A percentile compares a stretch with the other conserved stretches of the same genome.
These are phyloP conservation scores for Escovopsis sp. DNA, from an alignment of 2,329 filamentous ascomycete genomes.

Conservation along the genomic window DNA sequence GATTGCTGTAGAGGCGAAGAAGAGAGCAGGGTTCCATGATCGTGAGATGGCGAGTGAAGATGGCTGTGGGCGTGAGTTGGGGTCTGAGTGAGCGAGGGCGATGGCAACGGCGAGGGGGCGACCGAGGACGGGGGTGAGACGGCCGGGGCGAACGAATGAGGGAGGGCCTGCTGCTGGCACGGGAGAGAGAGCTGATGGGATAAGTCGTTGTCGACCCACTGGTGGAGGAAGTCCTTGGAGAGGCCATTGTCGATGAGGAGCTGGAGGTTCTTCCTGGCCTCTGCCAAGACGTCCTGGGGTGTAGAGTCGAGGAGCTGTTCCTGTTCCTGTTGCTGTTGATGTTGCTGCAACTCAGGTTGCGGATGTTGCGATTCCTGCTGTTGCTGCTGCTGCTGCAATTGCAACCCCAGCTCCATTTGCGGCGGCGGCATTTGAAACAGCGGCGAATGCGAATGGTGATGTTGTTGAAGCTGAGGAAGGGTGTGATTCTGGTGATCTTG, in stretches of 20 bases:
- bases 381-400: slow-evolving; percentile 10
- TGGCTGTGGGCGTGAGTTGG: slow-evolving; percentile 3
- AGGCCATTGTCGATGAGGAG: slow-evolving; percentile 30
- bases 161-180: slow-evolving; percentile 1
- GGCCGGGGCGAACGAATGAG: slow-evolving; percentile 2
- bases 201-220: slow-evolving; percentile 26
- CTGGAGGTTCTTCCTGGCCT: slow-evolving; percentile 31
- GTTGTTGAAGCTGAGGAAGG: slow-evolving; percentile 3
- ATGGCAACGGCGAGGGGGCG: slow-evolving; percentile 7
- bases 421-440: slow-evolving; percentile 3
- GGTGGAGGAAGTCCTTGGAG: slow-evolving; percentile 27
- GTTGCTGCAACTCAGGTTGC: neutral
- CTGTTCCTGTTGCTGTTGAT: slow-evolving; percentile 5
- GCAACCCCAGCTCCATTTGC: slow-evolving; percentile 18
- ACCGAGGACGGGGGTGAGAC: slow-evolving; percentile 3
- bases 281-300: slow-evolving; percentile 28
- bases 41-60: slow-evolving; percentile 4
- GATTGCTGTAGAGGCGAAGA: slow-evolving; percentile 16
- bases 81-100: slow-evolving; percentile 5
- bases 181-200: slow-evolving; percentile 17
- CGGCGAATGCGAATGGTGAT: slow-evolving; percentile 1
- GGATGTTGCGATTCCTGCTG: neutral
- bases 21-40: slow-evolving; percentile 7
- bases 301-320: slow-evolving; percentile 18
- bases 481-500: neutral